These are phyloP conservation scores for Cryptosporidium sp. DNA, from an alignment of 169 alveolate genomes.

Conservation along the genomic window DNA sequence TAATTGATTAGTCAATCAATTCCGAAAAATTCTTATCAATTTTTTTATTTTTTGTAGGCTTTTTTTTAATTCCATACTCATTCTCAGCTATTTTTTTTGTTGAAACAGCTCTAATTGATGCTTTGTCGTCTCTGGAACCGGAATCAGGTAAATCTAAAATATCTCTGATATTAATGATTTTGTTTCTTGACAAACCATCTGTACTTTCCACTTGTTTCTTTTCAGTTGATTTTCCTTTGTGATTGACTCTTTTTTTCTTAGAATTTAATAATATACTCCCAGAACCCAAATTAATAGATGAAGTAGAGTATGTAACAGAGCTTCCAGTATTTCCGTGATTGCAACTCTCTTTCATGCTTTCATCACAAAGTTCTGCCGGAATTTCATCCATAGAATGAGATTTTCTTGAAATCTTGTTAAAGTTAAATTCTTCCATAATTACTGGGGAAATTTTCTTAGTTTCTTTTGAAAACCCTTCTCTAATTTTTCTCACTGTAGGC, in stretches of 20 bases:
- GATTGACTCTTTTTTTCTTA: not conserved
- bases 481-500: not conserved
- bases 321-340: not conserved
- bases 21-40: not conserved
- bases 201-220: not conserved
- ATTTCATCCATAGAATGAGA: not conserved
- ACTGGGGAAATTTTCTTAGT: constrained; percentile 16
- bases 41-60: not conserved
- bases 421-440: constrained; percentile 14
- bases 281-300: not conserved
- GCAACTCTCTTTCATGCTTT: not conserved
- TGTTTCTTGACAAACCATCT: not conserved
- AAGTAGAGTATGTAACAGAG: not conserved
- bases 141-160: not conserved
- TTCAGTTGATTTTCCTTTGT: not conserved
- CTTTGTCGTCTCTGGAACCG: not conserved
- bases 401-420: not conserved
- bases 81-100: not conserved
- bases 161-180: not conserved
- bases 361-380: constrained; percentile 38
- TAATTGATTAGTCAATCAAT: not conserved
- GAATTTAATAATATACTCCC: not conserved
- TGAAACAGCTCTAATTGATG: not conserved
- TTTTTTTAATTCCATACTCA: not conserved
- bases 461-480: constrained; percentile 45